Evolutionary conservation across 306 rosid species (phyloP).

Genomic region (Sindora glabra): DNA sequence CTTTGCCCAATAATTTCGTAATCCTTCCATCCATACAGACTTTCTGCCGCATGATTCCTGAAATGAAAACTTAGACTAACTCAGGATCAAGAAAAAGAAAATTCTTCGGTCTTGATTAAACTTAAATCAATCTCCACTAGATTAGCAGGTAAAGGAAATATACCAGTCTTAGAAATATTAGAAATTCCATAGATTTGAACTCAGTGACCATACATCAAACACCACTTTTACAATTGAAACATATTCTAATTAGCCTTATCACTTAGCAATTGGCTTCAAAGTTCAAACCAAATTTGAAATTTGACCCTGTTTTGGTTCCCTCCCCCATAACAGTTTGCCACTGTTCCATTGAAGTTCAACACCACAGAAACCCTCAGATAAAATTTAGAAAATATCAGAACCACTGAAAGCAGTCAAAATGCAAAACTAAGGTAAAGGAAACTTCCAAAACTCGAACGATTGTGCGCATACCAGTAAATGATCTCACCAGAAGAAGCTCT

Average conservation of each 20-base stretch:
- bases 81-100: not conserved
- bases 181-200: not conserved
- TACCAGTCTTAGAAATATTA: not conserved
- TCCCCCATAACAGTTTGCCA: not conserved
- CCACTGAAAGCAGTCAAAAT: not conserved
- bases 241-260: not conserved
- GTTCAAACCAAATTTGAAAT: not conserved
- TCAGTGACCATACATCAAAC: conserved; percentile 3
- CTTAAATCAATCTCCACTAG: not conserved
- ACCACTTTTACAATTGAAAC: not conserved
- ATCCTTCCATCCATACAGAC: conserved; percentile 67
- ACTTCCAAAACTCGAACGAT: not conserved
- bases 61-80: not conserved
- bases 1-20: conserved; percentile 47
- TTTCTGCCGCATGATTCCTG: conserved; percentile 64
- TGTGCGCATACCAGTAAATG: conserved; percentile 40
- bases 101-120: not conserved
- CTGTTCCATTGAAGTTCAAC: conserved; percentile 20
- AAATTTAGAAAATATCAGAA: not conserved
- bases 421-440: not conserved
- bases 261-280: too few relatives aligned
- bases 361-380: not conserved
- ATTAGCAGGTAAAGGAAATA: not conserved
- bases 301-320: not conserved
- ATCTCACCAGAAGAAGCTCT: conserved; percentile 49